Evolutionary conservation across 129 eudicot species (phyloP).

Genomic region (Arctium lappa): DNA sequence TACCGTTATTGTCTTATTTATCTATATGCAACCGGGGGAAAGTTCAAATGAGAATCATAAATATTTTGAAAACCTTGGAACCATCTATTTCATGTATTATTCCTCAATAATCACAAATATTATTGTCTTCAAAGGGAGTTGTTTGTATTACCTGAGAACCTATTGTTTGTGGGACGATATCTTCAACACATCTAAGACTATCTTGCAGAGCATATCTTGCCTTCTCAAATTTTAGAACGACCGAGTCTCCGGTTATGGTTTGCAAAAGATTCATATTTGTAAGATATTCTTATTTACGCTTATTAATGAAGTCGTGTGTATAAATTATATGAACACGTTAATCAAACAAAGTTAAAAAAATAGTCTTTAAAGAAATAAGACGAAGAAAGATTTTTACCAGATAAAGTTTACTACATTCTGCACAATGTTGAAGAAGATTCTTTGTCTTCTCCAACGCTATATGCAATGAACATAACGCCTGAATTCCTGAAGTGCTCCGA

Average conservation of each 20-base stretch:
- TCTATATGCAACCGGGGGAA: not conserved
- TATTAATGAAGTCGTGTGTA: not conserved
- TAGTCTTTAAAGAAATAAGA: not conserved
- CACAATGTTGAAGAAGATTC: conserved; percentile 86
- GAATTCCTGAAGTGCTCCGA: conserved; percentile 93
- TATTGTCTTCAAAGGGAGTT: not conserved
- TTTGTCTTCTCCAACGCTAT: conserved; percentile 90
- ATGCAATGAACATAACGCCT: conserved; percentile 88
- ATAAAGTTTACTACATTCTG: conserved; percentile 93
- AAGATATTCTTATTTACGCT: not conserved
- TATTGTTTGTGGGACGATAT: conserved; percentile 83
- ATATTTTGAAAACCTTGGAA: not conserved
- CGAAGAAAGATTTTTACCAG: conserved; percentile 43
- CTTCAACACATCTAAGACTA: conserved; percentile 80
- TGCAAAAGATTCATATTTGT: conserved; percentile 24
- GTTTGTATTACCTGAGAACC: conserved; percentile 75
- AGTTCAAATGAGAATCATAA: too few species aligned
- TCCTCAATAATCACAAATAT: not conserved
- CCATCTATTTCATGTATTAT: not conserved
- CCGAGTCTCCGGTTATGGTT: conserved; percentile 95
- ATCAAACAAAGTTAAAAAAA: not conserved
- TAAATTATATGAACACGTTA: not conserved
- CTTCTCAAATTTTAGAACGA: conserved; percentile 77
- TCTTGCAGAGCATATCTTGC: conserved; percentile 79
- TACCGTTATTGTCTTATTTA: not conserved